These are phyloP conservation scores for Globisporangium cylindrosporum DNA, from an alignment of 352 stramenopile genomes.

Conservation along the genomic window DNA sequence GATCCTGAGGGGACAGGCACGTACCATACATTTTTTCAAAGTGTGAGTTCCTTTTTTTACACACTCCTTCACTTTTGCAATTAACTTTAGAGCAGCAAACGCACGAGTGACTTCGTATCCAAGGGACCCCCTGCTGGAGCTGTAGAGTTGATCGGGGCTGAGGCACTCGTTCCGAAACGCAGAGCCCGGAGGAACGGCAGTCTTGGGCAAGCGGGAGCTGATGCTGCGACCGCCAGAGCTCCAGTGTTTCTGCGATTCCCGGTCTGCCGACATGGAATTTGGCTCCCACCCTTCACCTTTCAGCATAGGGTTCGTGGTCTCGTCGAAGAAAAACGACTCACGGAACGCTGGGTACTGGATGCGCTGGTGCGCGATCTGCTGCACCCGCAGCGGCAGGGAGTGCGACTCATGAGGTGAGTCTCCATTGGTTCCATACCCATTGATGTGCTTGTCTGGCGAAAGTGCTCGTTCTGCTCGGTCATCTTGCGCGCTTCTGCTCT, in stretches of 20 bases:
- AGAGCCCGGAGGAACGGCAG: constrained; percentile 47
- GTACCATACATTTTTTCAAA: not conserved
- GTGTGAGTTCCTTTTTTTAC: not conserved
- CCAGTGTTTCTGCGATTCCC: constrained; percentile 55
- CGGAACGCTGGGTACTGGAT: constrained; percentile 55
- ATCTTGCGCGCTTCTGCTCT: not conserved
- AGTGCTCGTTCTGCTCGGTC: not conserved
- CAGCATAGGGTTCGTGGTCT: constrained; percentile 42
- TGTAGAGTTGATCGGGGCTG: constrained; percentile 69
- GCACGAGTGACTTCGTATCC: constrained; percentile 66
- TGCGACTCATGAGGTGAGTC: not conserved
- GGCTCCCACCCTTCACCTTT: constrained; percentile 34
- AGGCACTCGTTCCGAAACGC: constrained; percentile 63
- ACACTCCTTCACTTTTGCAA: not conserved
- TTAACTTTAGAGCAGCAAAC: not conserved
- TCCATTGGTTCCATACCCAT: not conserved
- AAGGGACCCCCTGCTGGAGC: constrained; percentile 46
- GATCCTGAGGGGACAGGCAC: constrained; percentile 29
- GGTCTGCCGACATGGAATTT: constrained; percentile 27
- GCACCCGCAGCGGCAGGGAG: not conserved
- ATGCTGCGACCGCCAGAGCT: constrained; percentile 40
- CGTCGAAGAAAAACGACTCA: constrained; percentile 62
- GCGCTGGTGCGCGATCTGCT: constrained; percentile 16
- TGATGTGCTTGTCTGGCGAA: not conserved
- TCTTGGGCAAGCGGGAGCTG: constrained; percentile 49